Conservation (phyloP, 1,139 yeast species). For the Taphrina deformans region DNA sequence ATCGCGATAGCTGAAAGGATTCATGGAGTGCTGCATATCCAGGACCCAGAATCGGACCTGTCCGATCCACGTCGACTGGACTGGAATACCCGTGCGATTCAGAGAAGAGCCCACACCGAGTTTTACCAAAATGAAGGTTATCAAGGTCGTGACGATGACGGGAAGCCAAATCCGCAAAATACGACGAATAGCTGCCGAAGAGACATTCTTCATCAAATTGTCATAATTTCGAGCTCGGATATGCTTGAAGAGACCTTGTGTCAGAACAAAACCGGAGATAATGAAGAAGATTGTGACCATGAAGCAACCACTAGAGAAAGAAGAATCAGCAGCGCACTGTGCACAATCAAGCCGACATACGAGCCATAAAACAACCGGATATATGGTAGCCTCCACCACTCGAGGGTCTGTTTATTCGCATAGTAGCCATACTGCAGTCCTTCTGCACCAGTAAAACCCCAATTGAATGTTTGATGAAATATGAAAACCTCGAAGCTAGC, state of each 20-base stretch:
- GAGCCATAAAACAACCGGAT: background rate
- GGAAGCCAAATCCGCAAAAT: constrained; percentile 13
- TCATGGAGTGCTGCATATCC: background rate
- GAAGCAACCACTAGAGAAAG: background rate
- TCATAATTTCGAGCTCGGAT: constrained; percentile 2
- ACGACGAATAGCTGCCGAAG: constrained; percentile 17
- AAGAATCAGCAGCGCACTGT: background rate
- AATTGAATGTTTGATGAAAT: constrained; percentile 4
- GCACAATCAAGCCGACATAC: background rate
- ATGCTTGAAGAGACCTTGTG: constrained; percentile 3
- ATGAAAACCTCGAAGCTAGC: constrained; percentile 22
- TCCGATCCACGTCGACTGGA: background rate
- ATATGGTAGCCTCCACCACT: constrained; percentile 27
- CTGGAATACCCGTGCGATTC: background rate
- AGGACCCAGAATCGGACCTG: background rate
- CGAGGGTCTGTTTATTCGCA: background rate
- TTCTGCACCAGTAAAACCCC: background rate
- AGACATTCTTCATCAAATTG: background rate
- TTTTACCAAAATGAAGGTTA: constrained; percentile 1
- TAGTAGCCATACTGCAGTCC: background rate
- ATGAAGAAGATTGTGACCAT: constrained; percentile 24
- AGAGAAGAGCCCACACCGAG: too few species aligned
- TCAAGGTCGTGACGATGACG: constrained; percentile 6
- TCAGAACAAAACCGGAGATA: constrained; percentile 22
- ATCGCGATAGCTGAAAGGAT: background rate